Percentiles rank a stretch among this genome's conserved stretches.
phyloP scores from a whole-genome alignment of 768 basidiomycete species.

The Boletus subcaerulescens region DNA sequence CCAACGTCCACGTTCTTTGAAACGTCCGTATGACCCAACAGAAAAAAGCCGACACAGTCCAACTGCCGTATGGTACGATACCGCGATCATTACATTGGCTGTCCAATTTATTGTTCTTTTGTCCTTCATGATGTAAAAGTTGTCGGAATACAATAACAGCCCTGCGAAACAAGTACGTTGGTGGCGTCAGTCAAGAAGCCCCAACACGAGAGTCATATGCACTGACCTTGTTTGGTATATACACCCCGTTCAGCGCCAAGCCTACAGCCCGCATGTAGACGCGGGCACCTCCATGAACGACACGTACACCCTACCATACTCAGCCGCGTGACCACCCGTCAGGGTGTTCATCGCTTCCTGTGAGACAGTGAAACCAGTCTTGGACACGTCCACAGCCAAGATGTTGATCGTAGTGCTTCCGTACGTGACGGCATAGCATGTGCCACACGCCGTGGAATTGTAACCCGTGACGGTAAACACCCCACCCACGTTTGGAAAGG shows the following conservation, averaged over 20 bases:
- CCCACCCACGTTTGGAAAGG: constrained; percentile 39
- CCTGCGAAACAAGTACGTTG: constrained; percentile 3
- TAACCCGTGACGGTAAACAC: constrained; percentile 19
- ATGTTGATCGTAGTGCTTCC: constrained; percentile 41
- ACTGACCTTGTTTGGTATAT: constrained; percentile 1
- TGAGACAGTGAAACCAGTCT: constrained; percentile 38
- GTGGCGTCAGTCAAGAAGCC: background rate
- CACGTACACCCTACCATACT: constrained; percentile 21
- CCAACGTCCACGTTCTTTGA: background rate
- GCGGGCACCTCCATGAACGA: background rate
- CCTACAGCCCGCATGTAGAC: constrained; percentile 1
- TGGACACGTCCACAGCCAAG: constrained; percentile 52
- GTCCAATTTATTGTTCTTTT: background rate
- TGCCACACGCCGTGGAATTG: constrained; percentile 26
- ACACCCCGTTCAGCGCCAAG: background rate
- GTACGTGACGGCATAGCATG: constrained; percentile 32
- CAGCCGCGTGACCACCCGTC: constrained; percentile 12
- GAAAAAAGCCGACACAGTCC: background rate
- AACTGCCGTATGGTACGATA: background rate
- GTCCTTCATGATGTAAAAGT: background rate
- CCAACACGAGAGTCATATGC: too few relatives aligned
- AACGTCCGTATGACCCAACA: background rate
- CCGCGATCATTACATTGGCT: background rate
- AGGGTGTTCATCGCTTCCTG: constrained; percentile 26
- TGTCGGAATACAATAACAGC: background rate